phyloP scores from a whole-genome alignment of 2,329 filamentous ascomycete genomes.

The Hypoxylon rubiginosum region DNA sequence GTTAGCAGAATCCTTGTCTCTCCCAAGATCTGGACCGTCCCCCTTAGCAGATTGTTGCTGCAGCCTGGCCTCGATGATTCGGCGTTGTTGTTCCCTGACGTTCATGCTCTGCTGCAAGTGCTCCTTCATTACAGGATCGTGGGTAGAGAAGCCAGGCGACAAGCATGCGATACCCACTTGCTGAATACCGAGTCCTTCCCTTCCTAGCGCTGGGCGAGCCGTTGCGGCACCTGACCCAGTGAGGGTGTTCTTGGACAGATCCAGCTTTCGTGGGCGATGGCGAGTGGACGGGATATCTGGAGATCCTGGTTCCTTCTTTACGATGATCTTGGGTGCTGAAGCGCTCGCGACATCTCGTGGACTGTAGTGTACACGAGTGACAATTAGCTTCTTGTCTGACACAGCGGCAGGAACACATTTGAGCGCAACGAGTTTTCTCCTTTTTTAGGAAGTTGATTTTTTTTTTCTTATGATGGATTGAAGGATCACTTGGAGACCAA shows the following conservation, averaged over 20 bases:
- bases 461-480: conserved; percentile 28
- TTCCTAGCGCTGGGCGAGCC: conserved; percentile 81
- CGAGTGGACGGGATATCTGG: conserved; percentile 81
- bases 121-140: conserved; percentile 96
- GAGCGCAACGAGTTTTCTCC: conserved; percentile 1
- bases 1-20: conserved; percentile 63
- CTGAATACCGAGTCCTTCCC: conserved; percentile 85
- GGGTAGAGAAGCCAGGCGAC: conserved; percentile 94
- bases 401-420: conserved; percentile 1
- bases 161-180: conserved; percentile 95
- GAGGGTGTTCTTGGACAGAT: conserved; percentile 76
- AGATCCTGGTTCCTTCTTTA: conserved; percentile 96
- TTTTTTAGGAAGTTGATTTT: conserved; percentile 2
- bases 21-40: conserved; percentile 71
- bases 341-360: conserved; percentile 67
- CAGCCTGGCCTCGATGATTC: conserved; percentile 91
- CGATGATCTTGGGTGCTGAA: conserved; percentile 80
- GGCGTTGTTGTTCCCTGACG: conserved; percentile 92
- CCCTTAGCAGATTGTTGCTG: conserved; percentile 89
- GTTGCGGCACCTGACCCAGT: conserved; percentile 67
- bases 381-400: conserved; percentile 35
- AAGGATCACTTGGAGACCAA: conserved; percentile 36
- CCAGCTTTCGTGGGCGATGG: conserved; percentile 81
- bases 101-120: conserved; percentile 94
- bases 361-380: conserved; percentile 53